phyloP scores from a whole-genome alignment of 176 grass and related monocot genomes.

The Carex scoparia region DNA sequence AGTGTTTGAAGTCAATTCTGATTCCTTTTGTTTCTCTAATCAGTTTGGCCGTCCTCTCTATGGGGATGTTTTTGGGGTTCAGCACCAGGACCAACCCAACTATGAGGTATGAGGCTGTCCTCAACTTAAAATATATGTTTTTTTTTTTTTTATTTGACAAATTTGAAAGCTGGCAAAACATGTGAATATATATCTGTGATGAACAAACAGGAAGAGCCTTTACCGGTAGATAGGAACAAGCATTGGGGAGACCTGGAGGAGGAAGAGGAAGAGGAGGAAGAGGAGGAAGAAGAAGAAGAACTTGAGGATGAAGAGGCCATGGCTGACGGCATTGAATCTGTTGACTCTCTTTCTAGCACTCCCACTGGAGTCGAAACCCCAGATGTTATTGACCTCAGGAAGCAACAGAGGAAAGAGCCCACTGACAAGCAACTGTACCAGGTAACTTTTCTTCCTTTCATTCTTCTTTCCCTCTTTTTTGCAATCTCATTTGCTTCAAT shows the following conservation, averaged over 20 bases:
- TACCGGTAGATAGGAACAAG: constrained; percentile 75
- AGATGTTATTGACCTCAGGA: constrained; percentile 90
- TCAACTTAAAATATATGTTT: not conserved
- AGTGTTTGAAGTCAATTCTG: constrained; percentile 1
- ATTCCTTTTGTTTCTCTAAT: constrained; percentile 32
- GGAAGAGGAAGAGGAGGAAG: constrained; percentile 72
- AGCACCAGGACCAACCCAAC: constrained; percentile 76
- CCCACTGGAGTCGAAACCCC: constrained; percentile 97
- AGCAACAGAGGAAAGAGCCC: constrained; percentile 87
- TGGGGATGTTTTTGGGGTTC: constrained; percentile 79
- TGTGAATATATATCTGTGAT: constrained; percentile 11
- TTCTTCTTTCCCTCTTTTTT: not conserved
- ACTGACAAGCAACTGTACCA: constrained; percentile 68
- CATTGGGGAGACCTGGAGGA: constrained; percentile 97
- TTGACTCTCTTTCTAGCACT: constrained; percentile 91
- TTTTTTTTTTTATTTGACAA: not conserved
- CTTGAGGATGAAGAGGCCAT: constrained; percentile 67
- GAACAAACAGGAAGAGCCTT: constrained; percentile 51
- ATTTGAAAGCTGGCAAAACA: constrained; percentile 5
- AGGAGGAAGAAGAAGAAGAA: constrained; percentile 50
- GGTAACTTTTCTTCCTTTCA: constrained; percentile 36
- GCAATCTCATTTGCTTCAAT: not conserved
- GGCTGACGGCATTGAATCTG: constrained; percentile 80
- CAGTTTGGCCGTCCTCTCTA: constrained; percentile 70
- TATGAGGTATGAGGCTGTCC: constrained; percentile 54